phyloP scores from a whole-genome alignment of 75 land plant species.

The Selaginella moellendorffii region DNA sequence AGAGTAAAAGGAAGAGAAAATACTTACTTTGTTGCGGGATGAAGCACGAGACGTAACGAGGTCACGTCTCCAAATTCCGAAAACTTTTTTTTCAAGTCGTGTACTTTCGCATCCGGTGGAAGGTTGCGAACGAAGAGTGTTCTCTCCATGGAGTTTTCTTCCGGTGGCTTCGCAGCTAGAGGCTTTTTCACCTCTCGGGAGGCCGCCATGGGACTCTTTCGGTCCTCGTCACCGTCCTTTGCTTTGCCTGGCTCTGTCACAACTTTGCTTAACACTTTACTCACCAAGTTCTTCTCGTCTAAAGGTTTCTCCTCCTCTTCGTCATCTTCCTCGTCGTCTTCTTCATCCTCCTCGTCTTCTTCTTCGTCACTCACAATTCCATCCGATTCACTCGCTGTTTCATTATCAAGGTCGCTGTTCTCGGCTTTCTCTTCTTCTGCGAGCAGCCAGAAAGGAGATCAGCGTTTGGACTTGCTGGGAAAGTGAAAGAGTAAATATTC shows the following conservation, averaged over 20 bases:
- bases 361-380: slow-evolving; percentile 8
- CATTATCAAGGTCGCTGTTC: slow-evolving; percentile 14
- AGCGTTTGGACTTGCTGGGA: not conserved
- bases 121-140: slow-evolving; percentile 75
- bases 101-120: slow-evolving; percentile 52
- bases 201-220: not conserved
- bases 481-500: not conserved
- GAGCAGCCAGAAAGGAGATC: too few species aligned
- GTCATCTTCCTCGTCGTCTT: slow-evolving; percentile 11
- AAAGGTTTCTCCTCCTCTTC: not conserved
- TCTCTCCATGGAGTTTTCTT: slow-evolving; percentile 23
- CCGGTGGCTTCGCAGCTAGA: not conserved
- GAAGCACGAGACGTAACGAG: slow-evolving; percentile 63
- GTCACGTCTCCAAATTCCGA: slow-evolving; percentile 72
- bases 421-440: slow-evolving; percentile 6
- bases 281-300: slow-evolving; percentile 46
- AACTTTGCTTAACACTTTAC: slow-evolving; percentile 51
- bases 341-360: not conserved
- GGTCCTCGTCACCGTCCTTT: not conserved
- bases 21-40: slow-evolving; percentile 67
- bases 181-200: not conserved
- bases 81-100: slow-evolving; percentile 60
- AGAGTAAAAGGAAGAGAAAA: too few species aligned
- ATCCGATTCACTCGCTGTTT: slow-evolving; percentile 34
- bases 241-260: slow-evolving; percentile 16